These are phyloP conservation scores for Oenanthe javanica DNA, from an alignment of 140 eudicot species.

Conservation along the genomic window DNA sequence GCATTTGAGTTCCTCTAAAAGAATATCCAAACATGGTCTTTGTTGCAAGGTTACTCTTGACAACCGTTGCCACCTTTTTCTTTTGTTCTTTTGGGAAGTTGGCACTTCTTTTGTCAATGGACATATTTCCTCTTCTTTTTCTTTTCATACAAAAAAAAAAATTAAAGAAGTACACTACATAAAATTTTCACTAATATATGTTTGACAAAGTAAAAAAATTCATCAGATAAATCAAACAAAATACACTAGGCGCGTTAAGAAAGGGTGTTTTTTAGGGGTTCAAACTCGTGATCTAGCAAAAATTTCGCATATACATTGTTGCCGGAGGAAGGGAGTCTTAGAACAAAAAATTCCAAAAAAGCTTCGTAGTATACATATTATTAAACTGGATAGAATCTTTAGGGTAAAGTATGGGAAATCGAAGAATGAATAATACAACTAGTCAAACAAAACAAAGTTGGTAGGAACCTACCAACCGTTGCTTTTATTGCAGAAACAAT, in stretches of 20 bases:
- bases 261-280: no score
- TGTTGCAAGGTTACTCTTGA: background rate
- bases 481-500: background rate
- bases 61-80: background rate
- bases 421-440: background rate
- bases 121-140: background rate
- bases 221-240: background rate
- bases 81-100: no score
- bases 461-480: constrained; percentile 8
- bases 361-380: background rate
- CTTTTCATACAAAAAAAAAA: no score
- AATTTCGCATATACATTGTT: background rate
- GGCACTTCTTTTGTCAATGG: no score
- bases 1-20: background rate
- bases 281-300: background rate
- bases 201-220: background rate
- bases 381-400: background rate
- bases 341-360: background rate
- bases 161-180: no score
- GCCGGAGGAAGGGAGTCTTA: background rate
- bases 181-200: no score
- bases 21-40: background rate
- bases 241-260: background rate
- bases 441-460: constrained; percentile 7
- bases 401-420: background rate